A percentile compares a stretch with the other conserved stretches of the same genome.
Evolutionary conservation across 2,329 filamentous ascomycete genomes (phyloP).

Genomic region (Myotisia sp.): DNA sequence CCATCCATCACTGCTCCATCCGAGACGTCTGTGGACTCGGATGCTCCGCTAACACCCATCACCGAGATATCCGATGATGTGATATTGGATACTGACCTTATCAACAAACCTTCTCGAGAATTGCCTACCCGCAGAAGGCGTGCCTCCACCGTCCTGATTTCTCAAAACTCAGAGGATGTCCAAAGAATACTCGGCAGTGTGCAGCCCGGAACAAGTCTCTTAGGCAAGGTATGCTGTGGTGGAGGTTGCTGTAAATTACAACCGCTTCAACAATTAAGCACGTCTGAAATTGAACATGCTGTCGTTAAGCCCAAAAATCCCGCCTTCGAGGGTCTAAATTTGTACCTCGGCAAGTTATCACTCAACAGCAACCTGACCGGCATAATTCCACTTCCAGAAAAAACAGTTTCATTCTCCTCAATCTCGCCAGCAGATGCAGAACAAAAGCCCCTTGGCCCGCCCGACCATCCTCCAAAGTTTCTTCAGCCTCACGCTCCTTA

Average conservation of each 20-base stretch:
- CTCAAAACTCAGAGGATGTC: slow-evolving; percentile 46
- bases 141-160: slow-evolving; percentile 38
- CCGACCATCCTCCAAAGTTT: slow-evolving; percentile 63
- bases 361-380: slow-evolving; percentile 55
- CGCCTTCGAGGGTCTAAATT: slow-evolving; percentile 64
- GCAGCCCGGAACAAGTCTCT: slow-evolving; percentile 41
- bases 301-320: slow-evolving; percentile 59
- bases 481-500: slow-evolving; percentile 93
- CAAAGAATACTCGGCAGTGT: slow-evolving; percentile 42
- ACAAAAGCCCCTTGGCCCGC: slow-evolving; percentile 23
- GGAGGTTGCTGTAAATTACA: slow-evolving; percentile 51
- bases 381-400: slow-evolving; percentile 56
- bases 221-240: slow-evolving; percentile 50
- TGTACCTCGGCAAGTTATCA: slow-evolving; percentile 63
- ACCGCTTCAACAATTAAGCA: slow-evolving; percentile 34
- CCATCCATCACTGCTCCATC: slow-evolving; percentile 19
- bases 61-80: slow-evolving; percentile 25
- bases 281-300: slow-evolving; percentile 30
- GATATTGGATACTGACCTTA: slow-evolving; percentile 17
- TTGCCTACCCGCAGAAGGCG: slow-evolving; percentile 20
- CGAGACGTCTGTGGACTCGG: slow-evolving; percentile 21
- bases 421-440: slow-evolving; percentile 22
- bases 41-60: slow-evolving; percentile 27
- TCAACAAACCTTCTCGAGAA: slow-evolving; percentile 8
- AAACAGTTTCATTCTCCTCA: slow-evolving; percentile 52